These are phyloP conservation scores for Amoebophrya sp. DNA, from an alignment of 169 alveolate genomes.

Conservation along the genomic window DNA sequence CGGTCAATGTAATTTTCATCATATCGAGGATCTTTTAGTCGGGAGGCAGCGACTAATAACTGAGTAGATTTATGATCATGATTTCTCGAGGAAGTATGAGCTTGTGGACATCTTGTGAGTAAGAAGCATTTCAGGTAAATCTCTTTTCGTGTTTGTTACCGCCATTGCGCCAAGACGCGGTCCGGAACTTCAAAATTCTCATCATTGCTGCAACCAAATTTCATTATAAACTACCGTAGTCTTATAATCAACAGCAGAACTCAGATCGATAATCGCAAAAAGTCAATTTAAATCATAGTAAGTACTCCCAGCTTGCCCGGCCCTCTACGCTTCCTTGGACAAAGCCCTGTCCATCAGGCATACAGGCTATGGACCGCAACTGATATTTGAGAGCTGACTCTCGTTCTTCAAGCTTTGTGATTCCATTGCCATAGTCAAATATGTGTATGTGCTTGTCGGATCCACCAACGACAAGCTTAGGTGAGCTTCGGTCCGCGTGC, in stretches of 20 bases:
- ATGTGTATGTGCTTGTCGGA: not conserved
- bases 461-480: too few species aligned
- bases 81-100: too few species aligned
- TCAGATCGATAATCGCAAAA: not conserved
- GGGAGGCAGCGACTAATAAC: too few species aligned
- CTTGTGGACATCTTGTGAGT: too few species aligned
- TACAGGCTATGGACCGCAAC: slow-evolving; percentile 63
- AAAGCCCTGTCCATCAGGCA: slow-evolving; percentile 76
- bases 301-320: slow-evolving; percentile 74
- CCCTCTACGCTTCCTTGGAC: slow-evolving; percentile 79
- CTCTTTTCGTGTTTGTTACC: not conserved
- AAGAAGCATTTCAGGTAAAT: not conserved
- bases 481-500: too few species aligned
- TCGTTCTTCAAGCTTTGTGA: not conserved
- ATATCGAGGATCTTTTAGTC: too few species aligned
- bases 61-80: too few species aligned
- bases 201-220: too few species aligned
- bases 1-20: not conserved
- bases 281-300: slow-evolving; percentile 42
- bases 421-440: not conserved
- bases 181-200: not conserved
- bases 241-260: not conserved
- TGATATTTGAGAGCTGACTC: slow-evolving; percentile 56
- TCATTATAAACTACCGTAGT: too few species aligned
- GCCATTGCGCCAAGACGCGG: not conserved